Conservation (phyloP, 257 asterid species). For the Knoxia roxburghii region DNA sequence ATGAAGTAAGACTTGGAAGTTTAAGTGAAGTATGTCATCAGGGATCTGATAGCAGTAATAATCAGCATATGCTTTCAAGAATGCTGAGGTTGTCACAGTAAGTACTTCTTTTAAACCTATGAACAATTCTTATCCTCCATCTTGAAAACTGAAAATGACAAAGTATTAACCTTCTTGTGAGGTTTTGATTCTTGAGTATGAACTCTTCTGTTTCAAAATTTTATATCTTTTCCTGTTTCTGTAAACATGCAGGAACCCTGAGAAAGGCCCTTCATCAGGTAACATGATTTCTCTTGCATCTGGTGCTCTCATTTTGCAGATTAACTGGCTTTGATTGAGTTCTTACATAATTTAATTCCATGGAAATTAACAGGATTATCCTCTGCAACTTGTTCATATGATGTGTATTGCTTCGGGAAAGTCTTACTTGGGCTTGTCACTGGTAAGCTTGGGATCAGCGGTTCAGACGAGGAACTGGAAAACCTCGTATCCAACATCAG, state of each 20-base stretch:
- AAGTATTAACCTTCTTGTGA: not conserved
- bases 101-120: slow-evolving; percentile 21
- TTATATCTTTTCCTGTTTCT: slow-evolving; percentile 15
- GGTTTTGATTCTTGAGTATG: too few relatives aligned
- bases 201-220: too few relatives aligned
- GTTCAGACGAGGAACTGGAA: slow-evolving; percentile 30
- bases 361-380: slow-evolving; percentile 43
- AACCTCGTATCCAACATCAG: slow-evolving; percentile 36
- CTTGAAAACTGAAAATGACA: too few relatives aligned
- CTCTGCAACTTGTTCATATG: slow-evolving; percentile 39
- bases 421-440: slow-evolving; percentile 66
- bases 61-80: slow-evolving; percentile 40
- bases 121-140: too few relatives aligned
- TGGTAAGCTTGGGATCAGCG: slow-evolving; percentile 50
- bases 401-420: slow-evolving; percentile 67
- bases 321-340: too few relatives aligned
- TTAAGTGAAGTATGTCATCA: slow-evolving; percentile 46
- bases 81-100: slow-evolving; percentile 51
- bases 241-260: slow-evolving; percentile 47
- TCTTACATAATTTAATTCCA: too few relatives aligned
- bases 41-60: slow-evolving; percentile 26
- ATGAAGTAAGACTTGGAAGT: slow-evolving; percentile 79
- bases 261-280: slow-evolving; percentile 40
- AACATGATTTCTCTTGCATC: slow-evolving; percentile 16
- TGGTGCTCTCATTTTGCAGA: too few relatives aligned